Base-by-base conservation (phyloP, 2,329 filamentous ascomycete genomes). In the Aspergillus sp. region DNA sequence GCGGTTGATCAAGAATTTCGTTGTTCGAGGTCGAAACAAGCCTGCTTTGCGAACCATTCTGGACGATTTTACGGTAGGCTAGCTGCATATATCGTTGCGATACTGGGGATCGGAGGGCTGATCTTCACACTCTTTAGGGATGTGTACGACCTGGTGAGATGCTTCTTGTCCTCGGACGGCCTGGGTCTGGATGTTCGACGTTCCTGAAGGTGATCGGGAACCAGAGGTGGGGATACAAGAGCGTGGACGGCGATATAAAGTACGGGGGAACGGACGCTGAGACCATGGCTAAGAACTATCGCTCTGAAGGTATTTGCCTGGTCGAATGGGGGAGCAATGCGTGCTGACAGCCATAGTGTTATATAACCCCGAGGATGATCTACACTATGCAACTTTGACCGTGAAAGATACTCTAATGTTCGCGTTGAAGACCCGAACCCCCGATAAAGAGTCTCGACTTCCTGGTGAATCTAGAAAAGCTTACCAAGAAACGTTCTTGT, bases 191-290 rank as follows among this genome's bases (percentile, higher is more conserved):
- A 42, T 96, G 91, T 71, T 91, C 88, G 14, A 96, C 91, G 1
- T 87, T 95, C 58, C 76, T 96, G 53, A 96, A 96, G 77, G 89
- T 88, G 0, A 83, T 95, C 13, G 82, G 85, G 32, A 91, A 90
- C 60, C 81, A 85, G 56, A 71, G 87, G 48, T 72, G 71, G 4
- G 86, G 86, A 1, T 89, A 82, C 59, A 77, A 81, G 53, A 77
- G 74, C 2, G 78, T 89, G 3, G 70, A 79, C 1, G 87, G 86
- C 0, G 74, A 76, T 44, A 76, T 79, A 20, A 70, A 65, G 7
- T 81, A 87, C 59, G 82, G 81, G n/a, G 80, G 81, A 9, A 81
- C 81, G 0, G 72, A 78, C 58, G 74, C 81, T 0, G 64, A 74
- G 6, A 73, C 71, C 13, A 81, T 82, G 77, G 69, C 64, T 3